Evolutionary conservation across 1,139 yeast genomes (phyloP).

Genomic region (Blastobotrys apis): DNA sequence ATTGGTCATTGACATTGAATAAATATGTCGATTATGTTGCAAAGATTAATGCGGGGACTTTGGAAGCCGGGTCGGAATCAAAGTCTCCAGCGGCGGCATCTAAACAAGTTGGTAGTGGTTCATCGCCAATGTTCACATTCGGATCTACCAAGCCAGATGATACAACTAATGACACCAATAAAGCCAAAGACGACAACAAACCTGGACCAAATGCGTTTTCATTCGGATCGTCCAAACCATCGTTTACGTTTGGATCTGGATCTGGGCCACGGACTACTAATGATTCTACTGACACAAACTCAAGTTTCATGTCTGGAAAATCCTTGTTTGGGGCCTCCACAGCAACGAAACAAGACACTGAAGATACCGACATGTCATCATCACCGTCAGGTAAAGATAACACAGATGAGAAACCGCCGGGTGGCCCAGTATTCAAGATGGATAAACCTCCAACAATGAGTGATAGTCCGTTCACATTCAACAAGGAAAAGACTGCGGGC

Average conservation of each 20-base stretch:
- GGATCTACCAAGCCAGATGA: neutral
- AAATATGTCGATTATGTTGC: constrained; percentile 58
- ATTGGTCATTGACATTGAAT: constrained; percentile 52
- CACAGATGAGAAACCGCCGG: too few species aligned
- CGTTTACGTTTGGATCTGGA: constrained; percentile 11
- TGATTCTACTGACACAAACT: neutral
- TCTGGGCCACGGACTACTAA: neutral
- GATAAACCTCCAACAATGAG: constrained; percentile 21
- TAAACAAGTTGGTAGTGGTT: constrained; percentile 2
- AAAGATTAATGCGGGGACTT: constrained; percentile 37
- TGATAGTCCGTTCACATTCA: constrained; percentile 22
- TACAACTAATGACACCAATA: too few species aligned
- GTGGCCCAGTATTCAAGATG: constrained; percentile 25
- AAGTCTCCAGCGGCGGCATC: too few species aligned
- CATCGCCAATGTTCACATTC: too few species aligned
- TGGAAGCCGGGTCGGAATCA: neutral
- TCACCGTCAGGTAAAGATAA: too few species aligned
- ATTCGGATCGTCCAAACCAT: constrained; percentile 1
- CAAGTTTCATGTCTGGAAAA: constrained; percentile 1
- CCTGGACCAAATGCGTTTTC: too few species aligned
- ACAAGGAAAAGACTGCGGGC: constrained; percentile 7
- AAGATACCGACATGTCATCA: constrained; percentile 18
- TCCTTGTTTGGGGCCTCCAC: neutral
- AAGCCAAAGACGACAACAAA: neutral
- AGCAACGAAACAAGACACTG: constrained; percentile 17